Base-by-base conservation (phyloP, 2,329 filamentous ascomycete genomes). In the Cladophialophora carrionii region DNA sequence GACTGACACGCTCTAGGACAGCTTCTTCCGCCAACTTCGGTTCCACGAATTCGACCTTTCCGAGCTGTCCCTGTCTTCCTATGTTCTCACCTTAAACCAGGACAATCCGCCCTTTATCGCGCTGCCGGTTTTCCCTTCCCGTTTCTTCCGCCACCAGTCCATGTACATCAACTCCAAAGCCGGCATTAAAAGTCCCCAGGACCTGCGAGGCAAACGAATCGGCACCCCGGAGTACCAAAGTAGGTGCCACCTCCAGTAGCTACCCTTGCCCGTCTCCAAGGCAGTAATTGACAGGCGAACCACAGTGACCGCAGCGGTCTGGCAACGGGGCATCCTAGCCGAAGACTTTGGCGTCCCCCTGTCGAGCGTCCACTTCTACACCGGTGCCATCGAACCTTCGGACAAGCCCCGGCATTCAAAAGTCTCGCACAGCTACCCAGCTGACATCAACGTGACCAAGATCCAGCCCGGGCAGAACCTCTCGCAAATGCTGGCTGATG, bases 341-440 rank as follows among this genome's bases (percentile, higher is more conserved):
- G 66, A 71, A 12, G 68, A 71, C 9, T 71, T 63, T 58, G 57
- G 57, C 20, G 71, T 71, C n/a, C 65, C 17, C 68, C 29, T 61
- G 57, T 57, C 57, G 43, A 56, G 4, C 41, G 69, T 53, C 60
- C 63, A 52, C 63, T 71, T 29, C 64, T 70, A 26, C 41, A 51
- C 26, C 64, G 65, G 12, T 46, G 53, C 14, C 29, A 60, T 53
- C 43, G 61, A 63, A 14, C 61, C 61, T 6, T 63, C 61, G 37
- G 41, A 57, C 26, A 57, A 43, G 29, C 32, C 52, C 22, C 54
- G 67, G 31, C 46, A 43, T 24, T 69, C 66, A 12, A 68, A 72
- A 3, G 71, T 69, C 3, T 60, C 71, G 5, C 72, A 78, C 63
- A 74, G 73, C 7, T 73, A 75, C 58, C 73, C 75, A 3, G 62